A percentile compares a stretch with the other conserved stretches of the same genome.
phyloP scores from a whole-genome alignment of 2,329 filamentous ascomycete species.

The Biscogniauxia mediterranea region DNA sequence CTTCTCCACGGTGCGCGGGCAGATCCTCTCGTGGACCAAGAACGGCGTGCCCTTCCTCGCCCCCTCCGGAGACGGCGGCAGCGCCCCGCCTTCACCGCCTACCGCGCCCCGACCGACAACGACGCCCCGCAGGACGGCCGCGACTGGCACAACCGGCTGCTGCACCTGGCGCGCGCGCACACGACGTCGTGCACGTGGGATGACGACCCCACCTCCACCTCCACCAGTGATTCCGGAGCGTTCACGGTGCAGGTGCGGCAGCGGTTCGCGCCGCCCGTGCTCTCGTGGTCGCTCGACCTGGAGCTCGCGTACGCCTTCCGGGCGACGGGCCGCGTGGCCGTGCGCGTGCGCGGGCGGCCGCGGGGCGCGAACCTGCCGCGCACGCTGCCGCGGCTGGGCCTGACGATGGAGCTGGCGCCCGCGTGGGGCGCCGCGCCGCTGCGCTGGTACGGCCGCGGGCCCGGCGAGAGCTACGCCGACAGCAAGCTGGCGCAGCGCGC shows the following conservation, averaged over 20 bases:
- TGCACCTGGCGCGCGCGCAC: constrained; percentile 41
- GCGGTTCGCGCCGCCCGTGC: constrained; percentile 58
- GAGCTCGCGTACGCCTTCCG: constrained; percentile 55
- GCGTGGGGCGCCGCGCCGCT: constrained; percentile 25
- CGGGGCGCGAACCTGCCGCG: constrained; percentile 49
- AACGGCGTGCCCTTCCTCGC: constrained; percentile 26
- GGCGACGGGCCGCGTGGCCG: constrained; percentile 41
- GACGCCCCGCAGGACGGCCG: constrained; percentile 54
- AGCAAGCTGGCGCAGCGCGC: constrained; percentile 61
- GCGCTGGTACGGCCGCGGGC: constrained; percentile 66
- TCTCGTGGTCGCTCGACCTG: constrained; percentile 58
- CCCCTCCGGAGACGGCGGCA: constrained; percentile 9
- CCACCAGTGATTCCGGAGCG: no score
- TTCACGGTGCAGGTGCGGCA: constrained; percentile 44
- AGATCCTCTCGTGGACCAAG: constrained; percentile 27
- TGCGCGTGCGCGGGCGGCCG: constrained; percentile 48
- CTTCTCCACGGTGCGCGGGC: constrained; percentile 26
- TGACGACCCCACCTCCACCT: constrained; percentile 14
- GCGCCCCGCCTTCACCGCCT: constrained; percentile 41
- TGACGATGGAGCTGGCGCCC: constrained; percentile 44
- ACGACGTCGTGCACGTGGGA: constrained; percentile 34
- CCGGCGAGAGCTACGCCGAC: constrained; percentile 66
- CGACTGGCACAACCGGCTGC: constrained; percentile 51
- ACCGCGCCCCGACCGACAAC: constrained; percentile 65
- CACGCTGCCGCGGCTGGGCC: constrained; percentile 61